Evolutionary conservation across 192 early-diverging fungal genomes (phyloP).

Genomic region (Chytriomyces confervae): DNA sequence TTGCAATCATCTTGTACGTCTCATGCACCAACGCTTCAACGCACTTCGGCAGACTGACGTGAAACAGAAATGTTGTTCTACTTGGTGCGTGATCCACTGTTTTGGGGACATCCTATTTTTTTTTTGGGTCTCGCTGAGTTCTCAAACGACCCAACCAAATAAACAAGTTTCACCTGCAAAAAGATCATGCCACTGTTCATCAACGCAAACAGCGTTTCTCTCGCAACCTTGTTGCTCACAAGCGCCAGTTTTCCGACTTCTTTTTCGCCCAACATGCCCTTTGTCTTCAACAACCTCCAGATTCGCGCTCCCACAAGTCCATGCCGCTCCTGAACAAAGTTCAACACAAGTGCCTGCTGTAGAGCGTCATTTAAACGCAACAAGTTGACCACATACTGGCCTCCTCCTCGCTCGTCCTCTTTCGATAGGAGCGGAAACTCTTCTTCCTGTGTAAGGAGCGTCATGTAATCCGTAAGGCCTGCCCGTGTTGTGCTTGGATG

Average conservation of each 20-base stretch:
- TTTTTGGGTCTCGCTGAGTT: not conserved
- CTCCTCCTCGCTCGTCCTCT: slow-evolving; percentile 47
- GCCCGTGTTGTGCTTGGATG: slow-evolving; percentile 23
- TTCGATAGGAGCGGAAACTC: slow-evolving; percentile 44
- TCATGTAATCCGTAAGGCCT: slow-evolving; percentile 46
- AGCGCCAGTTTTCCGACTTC: slow-evolving; percentile 54
- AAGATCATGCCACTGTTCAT: slow-evolving; percentile 47
- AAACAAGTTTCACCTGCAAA: slow-evolving; percentile 46
- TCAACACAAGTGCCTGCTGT: slow-evolving; percentile 38
- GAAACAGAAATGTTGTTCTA: slow-evolving; percentile 52
- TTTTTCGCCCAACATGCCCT: slow-evolving; percentile 52
- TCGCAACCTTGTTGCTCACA: slow-evolving; percentile 47
- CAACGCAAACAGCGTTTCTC: slow-evolving; percentile 45
- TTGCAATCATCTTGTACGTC: slow-evolving; percentile 44
- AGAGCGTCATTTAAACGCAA: slow-evolving; percentile 12
- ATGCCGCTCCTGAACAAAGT: slow-evolving; percentile 43
- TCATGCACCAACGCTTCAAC: slow-evolving; percentile 39
- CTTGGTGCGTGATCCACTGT: slow-evolving; percentile 52
- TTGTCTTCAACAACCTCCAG: slow-evolving; percentile 47
- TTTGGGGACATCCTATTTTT: slow-evolving; percentile 55
- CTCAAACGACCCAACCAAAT: not conserved
- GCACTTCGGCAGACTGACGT: slow-evolving; percentile 45
- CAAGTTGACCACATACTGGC: slow-evolving; percentile 43
- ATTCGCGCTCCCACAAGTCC: slow-evolving; percentile 47
- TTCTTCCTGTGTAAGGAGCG: slow-evolving; percentile 43